These are phyloP conservation scores for Hypsizygus ulmarius DNA, from an alignment of 1,284 basidiomycete genomes.

Conservation along the genomic window DNA sequence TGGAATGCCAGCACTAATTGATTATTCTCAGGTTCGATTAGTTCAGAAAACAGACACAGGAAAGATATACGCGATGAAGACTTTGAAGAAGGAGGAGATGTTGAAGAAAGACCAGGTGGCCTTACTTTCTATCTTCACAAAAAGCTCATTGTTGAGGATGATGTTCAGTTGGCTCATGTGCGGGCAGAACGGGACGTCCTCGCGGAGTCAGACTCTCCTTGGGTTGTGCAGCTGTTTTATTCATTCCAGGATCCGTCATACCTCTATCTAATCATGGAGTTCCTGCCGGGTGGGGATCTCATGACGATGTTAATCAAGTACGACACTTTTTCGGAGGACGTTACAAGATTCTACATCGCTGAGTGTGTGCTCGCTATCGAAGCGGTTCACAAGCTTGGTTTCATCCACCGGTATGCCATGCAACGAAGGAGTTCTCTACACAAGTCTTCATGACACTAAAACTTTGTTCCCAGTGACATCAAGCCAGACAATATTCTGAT, in stretches of 20 bases:
- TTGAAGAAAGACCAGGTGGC: constrained; percentile 95
- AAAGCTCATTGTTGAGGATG: constrained; percentile 44
- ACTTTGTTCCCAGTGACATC: constrained; percentile 64
- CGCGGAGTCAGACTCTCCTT: constrained; percentile 94
- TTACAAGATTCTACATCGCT: constrained; percentile 95
- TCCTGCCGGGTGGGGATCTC: constrained; percentile 95
- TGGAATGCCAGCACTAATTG: not conserved
- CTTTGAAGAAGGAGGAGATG: constrained; percentile 97
- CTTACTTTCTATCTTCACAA: not conserved
- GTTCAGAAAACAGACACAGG: constrained; percentile 97
- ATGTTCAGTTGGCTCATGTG: constrained; percentile 89
- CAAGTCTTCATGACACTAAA: not conserved
- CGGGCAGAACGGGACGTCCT: constrained; percentile 84
- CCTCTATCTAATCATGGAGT: constrained; percentile 99
- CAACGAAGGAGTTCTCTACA: not conserved
- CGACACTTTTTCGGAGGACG: constrained; percentile 98
- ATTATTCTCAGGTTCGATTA: constrained; percentile 70
- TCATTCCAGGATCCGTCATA: constrained; percentile 96
- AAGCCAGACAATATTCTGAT: constrained; percentile 95
- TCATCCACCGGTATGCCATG: constrained; percentile 76
- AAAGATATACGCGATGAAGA: constrained; percentile 99
- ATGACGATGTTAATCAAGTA: constrained; percentile 99
- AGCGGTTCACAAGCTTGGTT: constrained; percentile 89
- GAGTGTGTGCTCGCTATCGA: constrained; percentile 91
- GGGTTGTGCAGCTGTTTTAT: constrained; percentile 98